Conservation (phyloP, 495 filamentous ascomycete genomes). For the Xylaria cubensis region DNA sequence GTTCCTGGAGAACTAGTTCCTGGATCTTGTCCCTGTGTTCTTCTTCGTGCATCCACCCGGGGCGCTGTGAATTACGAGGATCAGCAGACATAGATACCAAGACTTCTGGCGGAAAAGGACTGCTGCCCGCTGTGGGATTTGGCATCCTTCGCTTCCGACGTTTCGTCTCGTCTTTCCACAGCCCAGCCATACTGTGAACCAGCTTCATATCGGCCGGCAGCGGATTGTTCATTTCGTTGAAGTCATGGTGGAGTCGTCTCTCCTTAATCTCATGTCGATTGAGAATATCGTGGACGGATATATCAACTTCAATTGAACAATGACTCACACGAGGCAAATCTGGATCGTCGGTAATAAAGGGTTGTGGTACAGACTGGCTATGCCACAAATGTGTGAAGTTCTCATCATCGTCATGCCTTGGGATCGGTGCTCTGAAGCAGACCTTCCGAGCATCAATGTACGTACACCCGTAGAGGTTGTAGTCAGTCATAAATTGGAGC, state of each 20-base stretch:
- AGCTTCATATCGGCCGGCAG: slow-evolving; percentile 70
- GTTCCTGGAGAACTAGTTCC: slow-evolving; percentile 68
- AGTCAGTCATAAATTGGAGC: slow-evolving; percentile 97
- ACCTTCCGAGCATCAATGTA: slow-evolving; percentile 70
- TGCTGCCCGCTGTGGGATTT: slow-evolving; percentile 65
- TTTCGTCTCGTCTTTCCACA: slow-evolving; percentile 90
- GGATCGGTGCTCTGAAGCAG: slow-evolving; percentile 78
- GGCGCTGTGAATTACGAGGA: slow-evolving; percentile 67
- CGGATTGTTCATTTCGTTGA: slow-evolving; percentile 75
- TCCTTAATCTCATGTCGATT: slow-evolving; percentile 78
- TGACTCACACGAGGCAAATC: slow-evolving; percentile 79
- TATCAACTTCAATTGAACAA: slow-evolving; percentile 86
- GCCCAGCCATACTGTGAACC: slow-evolving; percentile 90
- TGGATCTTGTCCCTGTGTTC: slow-evolving; percentile 73
- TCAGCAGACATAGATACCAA: slow-evolving; percentile 87
- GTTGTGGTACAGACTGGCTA: slow-evolving; percentile 60
- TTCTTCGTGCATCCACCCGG: slow-evolving; percentile 90
- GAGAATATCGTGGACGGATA: slow-evolving; percentile 85
- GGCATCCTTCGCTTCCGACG: slow-evolving; percentile 76
- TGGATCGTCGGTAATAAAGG: slow-evolving; percentile 64
- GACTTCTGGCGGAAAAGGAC: slow-evolving; percentile 78
- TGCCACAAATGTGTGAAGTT: slow-evolving; percentile 77
- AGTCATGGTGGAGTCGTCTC: slow-evolving; percentile 84
- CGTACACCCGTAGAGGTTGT: slow-evolving; percentile 91
- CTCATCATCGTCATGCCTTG: slow-evolving; percentile 63